These are phyloP conservation scores for Vaucheria bursata DNA, from an alignment of 352 stramenopile species.

Conservation along the genomic window DNA sequence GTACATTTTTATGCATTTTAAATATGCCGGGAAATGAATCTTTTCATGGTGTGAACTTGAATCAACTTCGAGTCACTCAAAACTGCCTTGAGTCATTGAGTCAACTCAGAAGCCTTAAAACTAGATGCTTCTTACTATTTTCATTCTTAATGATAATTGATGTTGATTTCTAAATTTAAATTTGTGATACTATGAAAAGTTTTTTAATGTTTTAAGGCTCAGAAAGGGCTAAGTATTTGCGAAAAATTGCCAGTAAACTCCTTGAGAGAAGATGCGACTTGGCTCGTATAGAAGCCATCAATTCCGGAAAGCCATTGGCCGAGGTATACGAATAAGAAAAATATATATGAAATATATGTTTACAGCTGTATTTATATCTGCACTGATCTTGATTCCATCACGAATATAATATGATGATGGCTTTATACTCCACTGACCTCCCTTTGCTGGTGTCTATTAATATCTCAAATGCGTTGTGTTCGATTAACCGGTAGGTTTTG, in stretches of 20 bases:
- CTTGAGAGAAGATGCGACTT: neutral
- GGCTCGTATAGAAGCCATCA: neutral
- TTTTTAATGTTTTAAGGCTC: neutral
- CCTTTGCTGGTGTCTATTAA: too few relatives aligned
- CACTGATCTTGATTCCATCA: neutral
- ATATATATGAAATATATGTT: neutral
- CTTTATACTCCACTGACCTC: too few relatives aligned
- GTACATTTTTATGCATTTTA: too few relatives aligned
- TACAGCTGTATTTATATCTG: neutral
- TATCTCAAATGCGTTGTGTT: too few relatives aligned
- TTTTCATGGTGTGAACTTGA: too few relatives aligned
- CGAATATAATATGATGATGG: neutral
- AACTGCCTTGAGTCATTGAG: neutral
- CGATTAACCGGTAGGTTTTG: too few relatives aligned
- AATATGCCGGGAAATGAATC: too few relatives aligned
- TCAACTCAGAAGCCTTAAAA: neutral
- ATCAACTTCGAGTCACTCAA: too few relatives aligned
- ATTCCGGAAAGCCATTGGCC: constrained; percentile 4
- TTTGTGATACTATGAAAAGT: neutral
- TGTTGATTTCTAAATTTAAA: neutral
- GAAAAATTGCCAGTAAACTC: neutral
- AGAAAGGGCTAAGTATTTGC: neutral
- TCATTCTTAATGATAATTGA: neutral
- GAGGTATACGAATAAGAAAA: neutral
- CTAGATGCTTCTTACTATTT: neutral